A percentile compares a stretch with the other conserved stretches of the same genome.
Evolutionary conservation across 2,329 filamentous ascomycete species (phyloP).

Genomic region (Alternaria atra): DNA sequence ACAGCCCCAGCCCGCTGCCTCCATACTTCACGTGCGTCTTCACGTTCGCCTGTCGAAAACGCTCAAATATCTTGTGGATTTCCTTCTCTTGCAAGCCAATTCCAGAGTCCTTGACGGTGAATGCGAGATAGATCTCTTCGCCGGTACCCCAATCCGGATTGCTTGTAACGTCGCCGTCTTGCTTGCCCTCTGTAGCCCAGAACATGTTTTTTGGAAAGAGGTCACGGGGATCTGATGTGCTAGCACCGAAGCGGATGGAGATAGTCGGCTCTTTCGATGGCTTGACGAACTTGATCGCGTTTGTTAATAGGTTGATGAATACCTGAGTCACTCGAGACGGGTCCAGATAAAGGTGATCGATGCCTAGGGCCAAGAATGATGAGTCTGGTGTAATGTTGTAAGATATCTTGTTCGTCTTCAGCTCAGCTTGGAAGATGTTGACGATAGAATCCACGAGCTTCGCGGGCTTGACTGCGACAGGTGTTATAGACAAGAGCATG

Average conservation of each 20-base stretch:
- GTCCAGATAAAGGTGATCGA: slow-evolving; percentile 55
- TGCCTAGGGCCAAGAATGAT: slow-evolving; percentile 46
- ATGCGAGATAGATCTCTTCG: slow-evolving; percentile 51
- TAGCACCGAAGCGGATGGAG: slow-evolving; percentile 51
- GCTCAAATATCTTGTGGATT: slow-evolving; percentile 50
- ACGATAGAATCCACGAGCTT: slow-evolving; percentile 50
- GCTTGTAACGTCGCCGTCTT: slow-evolving; percentile 33
- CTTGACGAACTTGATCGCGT: slow-evolving; percentile 55
- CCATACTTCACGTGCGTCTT: slow-evolving; percentile 55
- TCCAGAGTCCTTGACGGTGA: slow-evolving; percentile 53
- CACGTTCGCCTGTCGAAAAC: slow-evolving; percentile 48
- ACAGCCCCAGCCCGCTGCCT: slow-evolving; percentile 56
- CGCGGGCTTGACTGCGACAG: slow-evolving; percentile 50
- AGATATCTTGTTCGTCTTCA: slow-evolving; percentile 44
- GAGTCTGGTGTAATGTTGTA: slow-evolving; percentile 46
- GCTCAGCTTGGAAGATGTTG: slow-evolving; percentile 52
- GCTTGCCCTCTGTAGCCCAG: slow-evolving; percentile 39
- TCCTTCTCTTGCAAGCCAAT: slow-evolving; percentile 53
- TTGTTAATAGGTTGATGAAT: slow-evolving; percentile 78
- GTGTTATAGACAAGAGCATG: slow-evolving; percentile 54
- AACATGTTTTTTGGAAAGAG: slow-evolving; percentile 42
- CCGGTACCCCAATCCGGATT: slow-evolving; percentile 50
- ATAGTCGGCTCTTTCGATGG: slow-evolving; percentile 47
- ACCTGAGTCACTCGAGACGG: slow-evolving; percentile 68
- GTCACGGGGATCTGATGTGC: slow-evolving; percentile 28